phyloP scores from a whole-genome alignment of 768 basidiomycete species.

The Phlegmacium glaucopus region DNA sequence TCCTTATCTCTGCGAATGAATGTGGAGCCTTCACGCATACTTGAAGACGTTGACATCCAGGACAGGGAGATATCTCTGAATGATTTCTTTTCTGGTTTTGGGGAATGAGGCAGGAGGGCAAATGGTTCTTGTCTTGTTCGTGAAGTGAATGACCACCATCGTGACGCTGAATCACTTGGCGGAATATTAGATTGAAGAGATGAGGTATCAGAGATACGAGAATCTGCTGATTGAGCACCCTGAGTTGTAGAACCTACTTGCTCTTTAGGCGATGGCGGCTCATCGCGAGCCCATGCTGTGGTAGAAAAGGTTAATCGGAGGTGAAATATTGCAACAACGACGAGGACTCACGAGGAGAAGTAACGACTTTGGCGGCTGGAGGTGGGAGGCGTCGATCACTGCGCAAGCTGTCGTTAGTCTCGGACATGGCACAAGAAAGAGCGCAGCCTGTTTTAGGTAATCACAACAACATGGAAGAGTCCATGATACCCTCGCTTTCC shows the following conservation, averaged over 20 bases:
- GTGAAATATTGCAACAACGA: slow-evolving; percentile 2
- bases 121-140: slow-evolving; percentile 30
- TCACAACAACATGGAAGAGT: slow-evolving; percentile 49
- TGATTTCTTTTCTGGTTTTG: slow-evolving; percentile 31
- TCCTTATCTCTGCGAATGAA: slow-evolving; percentile 35
- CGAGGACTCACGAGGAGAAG: slow-evolving; percentile 59
- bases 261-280: slow-evolving; percentile 71
- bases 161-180: slow-evolving; percentile 35
- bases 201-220: slow-evolving; percentile 48
- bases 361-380: slow-evolving; percentile 51
- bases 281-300: slow-evolving; percentile 81
- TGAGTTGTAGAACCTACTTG: slow-evolving; percentile 25
- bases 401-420: slow-evolving; percentile 29
- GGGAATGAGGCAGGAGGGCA: slow-evolving; percentile 15
- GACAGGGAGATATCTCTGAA: slow-evolving; percentile 47
- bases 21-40: slow-evolving; percentile 30
- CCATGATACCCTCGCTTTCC: slow-evolving; percentile 67
- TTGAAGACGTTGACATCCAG: slow-evolving; percentile 45
- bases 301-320: slow-evolving; percentile 2
- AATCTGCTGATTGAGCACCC: slow-evolving; percentile 29
- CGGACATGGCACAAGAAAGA: slow-evolving; percentile 30
- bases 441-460: slow-evolving; percentile 17
- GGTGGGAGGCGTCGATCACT: slow-evolving; percentile 37
- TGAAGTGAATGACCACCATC: slow-evolving; percentile 76
- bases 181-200: slow-evolving; percentile 49